Evolutionary conservation across 169 alveolate species (phyloP).

Genomic region (Babesia ovata): DNA sequence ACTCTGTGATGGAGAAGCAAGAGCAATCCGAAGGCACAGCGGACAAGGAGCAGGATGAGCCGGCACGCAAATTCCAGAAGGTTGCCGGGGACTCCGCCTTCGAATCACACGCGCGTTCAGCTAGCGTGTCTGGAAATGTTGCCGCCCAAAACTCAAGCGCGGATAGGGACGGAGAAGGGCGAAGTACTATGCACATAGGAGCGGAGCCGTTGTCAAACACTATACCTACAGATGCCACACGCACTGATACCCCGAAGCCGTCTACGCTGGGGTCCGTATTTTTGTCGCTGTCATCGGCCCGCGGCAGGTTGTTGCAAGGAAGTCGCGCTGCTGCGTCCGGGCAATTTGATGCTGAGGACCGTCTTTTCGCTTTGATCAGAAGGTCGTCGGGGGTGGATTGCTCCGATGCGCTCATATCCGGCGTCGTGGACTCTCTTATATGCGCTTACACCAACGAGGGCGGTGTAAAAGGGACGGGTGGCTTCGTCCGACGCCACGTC

Average conservation of each 20-base stretch:
- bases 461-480: background rate
- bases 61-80: conserved; percentile 2
- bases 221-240: too few species aligned
- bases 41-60: background rate
- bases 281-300: background rate
- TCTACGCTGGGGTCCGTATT: background rate
- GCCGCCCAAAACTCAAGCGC: background rate
- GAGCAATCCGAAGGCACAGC: too few species aligned
- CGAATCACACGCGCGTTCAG: background rate
- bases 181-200: background rate
- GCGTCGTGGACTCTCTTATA: background rate
- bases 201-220: too few species aligned
- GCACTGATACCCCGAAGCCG: background rate
- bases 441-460: background rate
- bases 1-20: background rate
- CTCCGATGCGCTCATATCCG: conserved; percentile 1
- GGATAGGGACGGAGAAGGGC: background rate
- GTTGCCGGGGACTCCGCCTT: background rate
- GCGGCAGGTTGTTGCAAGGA: background rate
- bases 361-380: background rate
- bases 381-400: background rate
- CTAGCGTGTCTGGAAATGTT: background rate
- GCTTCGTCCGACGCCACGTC: background rate
- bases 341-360: background rate
- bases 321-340: background rate